These are phyloP conservation scores for Marasmius oreades DNA, from an alignment of 1,284 basidiomycete genomes.

Conservation along the genomic window DNA sequence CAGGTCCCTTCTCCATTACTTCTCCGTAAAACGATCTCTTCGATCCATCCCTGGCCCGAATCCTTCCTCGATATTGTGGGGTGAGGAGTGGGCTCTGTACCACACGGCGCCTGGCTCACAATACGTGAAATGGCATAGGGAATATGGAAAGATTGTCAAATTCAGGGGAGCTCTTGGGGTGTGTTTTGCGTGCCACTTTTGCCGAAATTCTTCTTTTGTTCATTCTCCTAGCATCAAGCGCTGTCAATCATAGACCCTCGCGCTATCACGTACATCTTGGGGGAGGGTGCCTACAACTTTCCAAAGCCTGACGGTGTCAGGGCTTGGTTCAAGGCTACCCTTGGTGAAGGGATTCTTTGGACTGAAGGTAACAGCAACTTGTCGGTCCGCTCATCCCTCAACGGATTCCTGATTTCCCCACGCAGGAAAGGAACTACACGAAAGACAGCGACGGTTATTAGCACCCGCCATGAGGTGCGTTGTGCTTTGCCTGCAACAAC, in stretches of 20 bases:
- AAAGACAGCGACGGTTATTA: slow-evolving; percentile 45
- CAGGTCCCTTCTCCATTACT: slow-evolving; percentile 25
- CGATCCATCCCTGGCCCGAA: slow-evolving; percentile 45
- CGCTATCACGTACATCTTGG: slow-evolving; percentile 50
- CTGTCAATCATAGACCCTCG: slow-evolving; percentile 50
- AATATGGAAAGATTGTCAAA: slow-evolving; percentile 48
- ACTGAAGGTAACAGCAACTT: slow-evolving; percentile 42
- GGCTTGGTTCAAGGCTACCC: slow-evolving; percentile 53
- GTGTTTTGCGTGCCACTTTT: slow-evolving; percentile 17
- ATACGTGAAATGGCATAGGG: slow-evolving; percentile 47
- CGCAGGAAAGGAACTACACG: slow-evolving; percentile 49
- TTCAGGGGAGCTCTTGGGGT: slow-evolving; percentile 56
- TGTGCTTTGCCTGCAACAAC: neutral
- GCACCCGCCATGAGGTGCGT: slow-evolving; percentile 52
- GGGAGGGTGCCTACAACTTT: slow-evolving; percentile 48
- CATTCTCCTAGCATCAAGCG: slow-evolving; percentile 41
- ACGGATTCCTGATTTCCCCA: neutral
- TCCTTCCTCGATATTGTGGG: slow-evolving; percentile 48
- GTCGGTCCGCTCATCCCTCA: neutral
- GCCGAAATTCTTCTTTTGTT: neutral
- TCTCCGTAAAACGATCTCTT: slow-evolving; percentile 30
- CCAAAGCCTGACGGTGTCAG: slow-evolving; percentile 58
- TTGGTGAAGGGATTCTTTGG: slow-evolving; percentile 62
- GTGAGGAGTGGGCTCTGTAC: slow-evolving; percentile 53
- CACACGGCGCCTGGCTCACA: slow-evolving; percentile 42